Evolutionary conservation across 306 rosid species (phyloP), one percentile per base, ranked within the genome.

Genomic region (Prunus fruticosa): DNA sequence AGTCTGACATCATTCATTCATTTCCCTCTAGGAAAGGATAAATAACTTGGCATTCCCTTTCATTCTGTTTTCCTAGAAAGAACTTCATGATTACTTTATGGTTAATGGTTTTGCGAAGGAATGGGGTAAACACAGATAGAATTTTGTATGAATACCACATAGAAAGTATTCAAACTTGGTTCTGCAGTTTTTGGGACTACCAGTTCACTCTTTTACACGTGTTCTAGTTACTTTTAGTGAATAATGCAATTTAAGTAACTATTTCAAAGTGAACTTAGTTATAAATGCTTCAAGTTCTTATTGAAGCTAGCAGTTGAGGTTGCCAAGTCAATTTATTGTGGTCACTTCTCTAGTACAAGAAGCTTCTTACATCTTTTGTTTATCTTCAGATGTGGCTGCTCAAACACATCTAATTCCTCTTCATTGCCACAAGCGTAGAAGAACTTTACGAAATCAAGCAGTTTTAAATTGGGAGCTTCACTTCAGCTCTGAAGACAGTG

Each of bases 401-500:
- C 73, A 45, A 34, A 53, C 43, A 69, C 69, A 53, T 81, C 67
- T 41, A 66, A 22, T 23, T 45, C 74, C 79, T 57, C 52, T 61
- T 23, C 52, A 47, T 41, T 66, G 75, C 67, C 62, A 62, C 79
- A 82, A 82, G 77, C 82, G 82, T 22, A 82, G 79, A 70, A 62
- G 81, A 65, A 28, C 71, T 71, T 16, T 67, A 75, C 72, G 76
- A 74, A 78, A 67, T 69, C 79, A 82, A 69, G 79, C 86, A 61
- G 76, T 82, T 82, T 20, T 73, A 70, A 82, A 82, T 45, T 82
- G 86, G 82, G 86, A 82, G 41, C 47, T 6, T 20, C 76, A 82
- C 76, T 68, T 82, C 64, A 82, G 80, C 71, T 60, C 67, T 2
- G 82, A 82, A 63, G 82, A 67, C 25, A 3, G 34, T 63, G 19